phyloP scores from a whole-genome alignment of 257 asterid genomes.

The Nicotiana sylvestris region DNA sequence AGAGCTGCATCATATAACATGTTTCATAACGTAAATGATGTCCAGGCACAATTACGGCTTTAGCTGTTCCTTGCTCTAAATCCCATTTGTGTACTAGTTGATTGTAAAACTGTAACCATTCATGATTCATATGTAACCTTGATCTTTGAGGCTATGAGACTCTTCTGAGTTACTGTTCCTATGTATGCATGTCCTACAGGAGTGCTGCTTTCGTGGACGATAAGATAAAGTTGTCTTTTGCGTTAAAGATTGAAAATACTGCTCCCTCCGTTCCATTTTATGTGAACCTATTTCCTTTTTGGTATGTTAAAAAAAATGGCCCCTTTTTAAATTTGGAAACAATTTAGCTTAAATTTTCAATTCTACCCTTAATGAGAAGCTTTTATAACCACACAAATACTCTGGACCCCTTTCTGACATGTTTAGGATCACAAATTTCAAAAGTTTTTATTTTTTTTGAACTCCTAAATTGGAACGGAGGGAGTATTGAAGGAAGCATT shows the following conservation, averaged over 20 bases:
- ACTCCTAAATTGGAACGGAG: too few species aligned
- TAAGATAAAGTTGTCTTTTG: neutral
- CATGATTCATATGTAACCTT: neutral
- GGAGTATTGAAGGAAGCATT: neutral
- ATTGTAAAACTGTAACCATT: constrained; percentile 5
- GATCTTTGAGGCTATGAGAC: neutral
- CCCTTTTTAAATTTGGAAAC: too few species aligned
- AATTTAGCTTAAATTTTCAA: too few species aligned
- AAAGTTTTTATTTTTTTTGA: too few species aligned
- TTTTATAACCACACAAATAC: too few species aligned
- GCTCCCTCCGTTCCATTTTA: too few species aligned
- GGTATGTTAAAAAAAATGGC: too few species aligned
- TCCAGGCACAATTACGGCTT: neutral
- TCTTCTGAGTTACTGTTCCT: neutral
- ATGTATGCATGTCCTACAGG: neutral
- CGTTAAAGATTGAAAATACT: neutral
- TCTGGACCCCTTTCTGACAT: too few species aligned
- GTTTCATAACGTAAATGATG: neutral
- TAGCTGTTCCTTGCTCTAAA: neutral
- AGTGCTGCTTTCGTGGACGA: neutral
- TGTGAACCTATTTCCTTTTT: too few species aligned
- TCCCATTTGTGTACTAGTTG: neutral
- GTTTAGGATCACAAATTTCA: too few species aligned
- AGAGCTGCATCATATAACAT: neutral
- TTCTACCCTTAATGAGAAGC: too few species aligned